These are phyloP conservation scores for Kodamaea kaohsiungensis DNA, from an alignment of 805 yeast species.

Conservation along the genomic window DNA sequence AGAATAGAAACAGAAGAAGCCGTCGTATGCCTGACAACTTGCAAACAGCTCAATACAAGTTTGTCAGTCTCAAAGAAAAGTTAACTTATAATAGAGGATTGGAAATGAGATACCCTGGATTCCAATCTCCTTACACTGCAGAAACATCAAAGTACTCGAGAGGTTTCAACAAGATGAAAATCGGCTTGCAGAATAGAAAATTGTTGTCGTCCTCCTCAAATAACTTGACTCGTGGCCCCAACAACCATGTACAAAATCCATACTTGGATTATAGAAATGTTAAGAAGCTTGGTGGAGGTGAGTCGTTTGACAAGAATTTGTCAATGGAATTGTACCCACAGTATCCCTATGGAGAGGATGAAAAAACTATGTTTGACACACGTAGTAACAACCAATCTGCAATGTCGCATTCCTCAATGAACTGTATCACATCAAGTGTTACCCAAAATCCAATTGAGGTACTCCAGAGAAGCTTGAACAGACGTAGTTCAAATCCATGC, in stretches of 20 bases:
- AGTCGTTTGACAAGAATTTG: neutral
- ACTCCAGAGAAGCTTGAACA: slow-evolving; percentile 21
- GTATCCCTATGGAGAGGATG: neutral
- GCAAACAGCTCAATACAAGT: slow-evolving; percentile 20
- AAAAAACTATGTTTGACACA: neutral
- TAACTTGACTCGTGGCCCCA: neutral
- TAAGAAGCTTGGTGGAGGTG: neutral
- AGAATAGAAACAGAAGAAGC: slow-evolving; percentile 1
- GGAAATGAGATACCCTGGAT: neutral
- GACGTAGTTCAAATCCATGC: slow-evolving; percentile 40
- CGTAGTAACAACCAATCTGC: neutral
- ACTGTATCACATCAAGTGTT: neutral
- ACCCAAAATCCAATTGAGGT: slow-evolving; percentile 9
- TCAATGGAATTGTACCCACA: slow-evolving; percentile 4
- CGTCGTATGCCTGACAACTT: slow-evolving; percentile 3
- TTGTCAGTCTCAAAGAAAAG: slow-evolving; percentile 37
- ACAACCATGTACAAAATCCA: neutral
- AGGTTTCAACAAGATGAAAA: slow-evolving; percentile 36
- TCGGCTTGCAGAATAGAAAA: slow-evolving; percentile 31
- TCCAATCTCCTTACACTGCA: neutral
- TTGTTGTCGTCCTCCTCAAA: slow-evolving; percentile 2
- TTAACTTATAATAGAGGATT: slow-evolving; percentile 18
- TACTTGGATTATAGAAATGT: neutral
- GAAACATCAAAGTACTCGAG: slow-evolving; percentile 31
- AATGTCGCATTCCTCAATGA: slow-evolving; percentile 4